Percentiles rank a stretch among this genome's conserved stretches.
Conservation (phyloP, 345 rosid genomes). For the Kernera saxatilis region DNA sequence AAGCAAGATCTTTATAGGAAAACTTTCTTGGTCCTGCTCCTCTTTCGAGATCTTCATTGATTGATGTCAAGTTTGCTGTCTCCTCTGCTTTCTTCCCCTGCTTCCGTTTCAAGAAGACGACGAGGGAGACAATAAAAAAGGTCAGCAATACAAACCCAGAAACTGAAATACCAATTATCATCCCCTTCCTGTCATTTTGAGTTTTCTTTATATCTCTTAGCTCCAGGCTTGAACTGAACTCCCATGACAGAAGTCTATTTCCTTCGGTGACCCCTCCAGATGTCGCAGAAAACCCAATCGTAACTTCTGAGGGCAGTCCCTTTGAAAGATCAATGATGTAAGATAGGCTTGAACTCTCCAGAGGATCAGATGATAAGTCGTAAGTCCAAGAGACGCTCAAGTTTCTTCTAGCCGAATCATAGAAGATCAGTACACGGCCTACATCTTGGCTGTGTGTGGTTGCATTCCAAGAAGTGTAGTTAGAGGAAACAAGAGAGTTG, state of each 20-base stretch:
- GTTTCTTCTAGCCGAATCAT: slow-evolving; percentile 36
- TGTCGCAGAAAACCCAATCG: slow-evolving; percentile 46
- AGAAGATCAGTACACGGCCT: slow-evolving; percentile 28
- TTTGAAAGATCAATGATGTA: slow-evolving; percentile 38
- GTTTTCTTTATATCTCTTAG: not conserved
- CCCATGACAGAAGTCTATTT: slow-evolving; percentile 40
- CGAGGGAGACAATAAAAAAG: not conserved
- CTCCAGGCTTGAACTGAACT: slow-evolving; percentile 35
- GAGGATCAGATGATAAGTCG: slow-evolving; percentile 15
- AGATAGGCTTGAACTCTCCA: slow-evolving; percentile 32
- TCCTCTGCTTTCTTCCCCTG: slow-evolving; percentile 1
- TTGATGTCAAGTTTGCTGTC: slow-evolving; percentile 24
- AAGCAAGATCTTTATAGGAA: slow-evolving; percentile 37
- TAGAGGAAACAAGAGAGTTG: slow-evolving; percentile 23
- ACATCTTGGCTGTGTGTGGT: slow-evolving; percentile 24
- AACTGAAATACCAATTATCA: slow-evolving; percentile 15
- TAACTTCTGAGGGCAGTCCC: slow-evolving; percentile 40
- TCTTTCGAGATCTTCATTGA: slow-evolving; percentile 46
- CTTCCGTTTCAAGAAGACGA: slow-evolving; percentile 12
- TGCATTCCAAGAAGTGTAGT: slow-evolving; percentile 32
- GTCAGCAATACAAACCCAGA: slow-evolving; percentile 18
- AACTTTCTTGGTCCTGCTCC: slow-evolving; percentile 56
- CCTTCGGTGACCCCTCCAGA: not conserved
- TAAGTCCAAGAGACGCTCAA: slow-evolving; percentile 47
- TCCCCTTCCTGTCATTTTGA: not conserved